Conservation (phyloP, 805 yeast species). For the Myxozyma sirexii region DNA sequence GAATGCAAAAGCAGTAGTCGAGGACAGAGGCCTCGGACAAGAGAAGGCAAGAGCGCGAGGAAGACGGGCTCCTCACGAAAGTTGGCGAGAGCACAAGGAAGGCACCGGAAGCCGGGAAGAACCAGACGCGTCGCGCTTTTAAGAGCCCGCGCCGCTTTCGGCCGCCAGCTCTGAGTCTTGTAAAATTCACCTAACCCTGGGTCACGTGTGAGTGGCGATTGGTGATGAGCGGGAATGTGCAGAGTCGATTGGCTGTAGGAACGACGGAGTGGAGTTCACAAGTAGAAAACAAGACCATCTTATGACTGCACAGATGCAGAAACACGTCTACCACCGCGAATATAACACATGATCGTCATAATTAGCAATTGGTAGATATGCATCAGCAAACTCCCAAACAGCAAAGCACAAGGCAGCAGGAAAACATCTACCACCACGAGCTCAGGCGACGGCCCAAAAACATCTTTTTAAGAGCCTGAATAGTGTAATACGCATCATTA, state of each 20-base stretch:
- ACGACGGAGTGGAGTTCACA: too few species aligned
- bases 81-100: conserved; percentile 1
- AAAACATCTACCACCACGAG: conserved; percentile 4
- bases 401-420: too few species aligned
- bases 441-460: not conserved
- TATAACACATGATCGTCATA: too few species aligned
- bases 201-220: not conserved
- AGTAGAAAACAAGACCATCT: too few species aligned
- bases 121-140: conserved; percentile 8
- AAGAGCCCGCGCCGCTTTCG: not conserved
- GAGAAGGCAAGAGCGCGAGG: not conserved
- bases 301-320: too few species aligned
- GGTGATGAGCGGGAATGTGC: not conserved
- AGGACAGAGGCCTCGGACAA: conserved; percentile 1
- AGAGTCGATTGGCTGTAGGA: not conserved
- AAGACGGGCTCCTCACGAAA: not conserved
- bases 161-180: not conserved
- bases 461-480: conserved; percentile 20
- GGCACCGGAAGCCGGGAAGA: not conserved
- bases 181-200: too few species aligned
- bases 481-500: conserved; percentile 31
- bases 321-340: not conserved
- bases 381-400: too few species aligned
- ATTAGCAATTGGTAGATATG: too few species aligned
- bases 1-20: not conserved